Conservation (phyloP, 2,329 filamentous ascomycete genomes). For the Zasmidium cellare region DNA sequence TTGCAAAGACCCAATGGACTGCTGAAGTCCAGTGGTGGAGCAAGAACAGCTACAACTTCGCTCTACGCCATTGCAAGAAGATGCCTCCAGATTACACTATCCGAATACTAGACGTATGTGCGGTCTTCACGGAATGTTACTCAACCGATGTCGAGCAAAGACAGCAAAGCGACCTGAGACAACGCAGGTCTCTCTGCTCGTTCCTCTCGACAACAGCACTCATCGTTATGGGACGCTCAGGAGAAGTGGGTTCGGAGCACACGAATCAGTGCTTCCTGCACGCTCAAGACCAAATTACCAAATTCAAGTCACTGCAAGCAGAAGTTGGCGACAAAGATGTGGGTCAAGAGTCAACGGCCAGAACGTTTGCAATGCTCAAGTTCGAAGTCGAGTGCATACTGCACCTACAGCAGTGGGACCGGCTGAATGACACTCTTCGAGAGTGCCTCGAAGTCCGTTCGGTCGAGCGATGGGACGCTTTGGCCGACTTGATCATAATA, state of each 20-base stretch:
- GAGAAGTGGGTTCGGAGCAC: slow-evolving; percentile 43
- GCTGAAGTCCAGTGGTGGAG: slow-evolving; percentile 81
- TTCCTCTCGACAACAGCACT: slow-evolving; percentile 60
- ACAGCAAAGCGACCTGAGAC: slow-evolving; percentile 37
- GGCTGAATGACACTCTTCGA: slow-evolving; percentile 61
- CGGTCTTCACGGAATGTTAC: slow-evolving; percentile 30
- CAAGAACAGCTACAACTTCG: slow-evolving; percentile 77
- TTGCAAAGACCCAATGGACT: slow-evolving; percentile 43
- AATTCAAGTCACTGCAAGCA: slow-evolving; percentile 46
- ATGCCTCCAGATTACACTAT: slow-evolving; percentile 58
- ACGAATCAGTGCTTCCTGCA: slow-evolving; percentile 63
- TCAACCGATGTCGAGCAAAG: slow-evolving; percentile 11
- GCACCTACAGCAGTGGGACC: slow-evolving; percentile 66
- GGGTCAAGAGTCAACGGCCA: slow-evolving; percentile 38
- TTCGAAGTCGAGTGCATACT: slow-evolving; percentile 79
- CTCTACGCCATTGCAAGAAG: slow-evolving; percentile 60
- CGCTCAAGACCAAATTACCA: slow-evolving; percentile 60
- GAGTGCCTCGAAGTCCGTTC: slow-evolving; percentile 31
- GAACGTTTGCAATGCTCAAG: slow-evolving; percentile 62
- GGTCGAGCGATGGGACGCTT: slow-evolving; percentile 44
- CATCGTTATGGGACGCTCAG: slow-evolving; percentile 49
- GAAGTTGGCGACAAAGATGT: slow-evolving; percentile 41
- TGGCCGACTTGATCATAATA: slow-evolving; percentile 49
- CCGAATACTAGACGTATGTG: slow-evolving; percentile 53
- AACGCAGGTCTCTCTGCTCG: slow-evolving; percentile 68